Evolutionary conservation across 2,329 filamentous ascomycete species (phyloP).

Genomic region (Xylaria sp.): DNA sequence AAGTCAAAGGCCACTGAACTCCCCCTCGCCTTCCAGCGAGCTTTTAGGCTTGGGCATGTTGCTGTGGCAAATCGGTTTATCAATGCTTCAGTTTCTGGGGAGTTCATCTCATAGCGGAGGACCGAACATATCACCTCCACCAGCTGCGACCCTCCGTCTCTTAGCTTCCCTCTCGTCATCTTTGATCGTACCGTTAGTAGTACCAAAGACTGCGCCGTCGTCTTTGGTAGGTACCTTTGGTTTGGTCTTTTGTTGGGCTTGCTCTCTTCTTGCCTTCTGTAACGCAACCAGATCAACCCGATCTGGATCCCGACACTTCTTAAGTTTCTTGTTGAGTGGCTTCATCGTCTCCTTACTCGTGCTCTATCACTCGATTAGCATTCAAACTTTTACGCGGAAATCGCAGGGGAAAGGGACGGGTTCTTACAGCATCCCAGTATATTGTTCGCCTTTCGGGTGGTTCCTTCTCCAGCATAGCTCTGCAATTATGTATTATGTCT

Average conservation of each 20-base stretch:
- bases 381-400: not conserved
- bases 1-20: not conserved
- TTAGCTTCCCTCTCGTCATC: constrained; percentile 52
- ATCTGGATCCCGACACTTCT: constrained; percentile 78
- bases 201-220: constrained; percentile 62
- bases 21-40: not conserved
- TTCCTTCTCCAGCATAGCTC: constrained; percentile 66
- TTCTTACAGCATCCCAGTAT: constrained; percentile 65
- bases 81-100: not conserved
- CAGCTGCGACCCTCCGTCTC: constrained; percentile 51
- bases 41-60: not conserved
- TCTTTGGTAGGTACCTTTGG: constrained; percentile 53
- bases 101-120: constrained; percentile 42
- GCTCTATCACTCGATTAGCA: constrained; percentile 55
- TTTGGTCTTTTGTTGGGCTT: constrained; percentile 56
- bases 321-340: constrained; percentile 74
- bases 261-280: constrained; percentile 71
- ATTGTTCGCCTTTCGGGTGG: constrained; percentile 65
- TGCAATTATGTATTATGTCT: constrained; percentile 61
- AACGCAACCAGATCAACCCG: constrained; percentile 77
- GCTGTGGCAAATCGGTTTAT: not conserved
- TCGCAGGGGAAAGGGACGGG: no score
- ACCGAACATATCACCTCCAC: constrained; percentile 44
- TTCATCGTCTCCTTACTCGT: constrained; percentile 60
- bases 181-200: constrained; percentile 51